These are phyloP conservation scores for Neoconidiobolus thromboides DNA, from an alignment of 371 early-diverging fungal species.

Conservation along the genomic window DNA sequence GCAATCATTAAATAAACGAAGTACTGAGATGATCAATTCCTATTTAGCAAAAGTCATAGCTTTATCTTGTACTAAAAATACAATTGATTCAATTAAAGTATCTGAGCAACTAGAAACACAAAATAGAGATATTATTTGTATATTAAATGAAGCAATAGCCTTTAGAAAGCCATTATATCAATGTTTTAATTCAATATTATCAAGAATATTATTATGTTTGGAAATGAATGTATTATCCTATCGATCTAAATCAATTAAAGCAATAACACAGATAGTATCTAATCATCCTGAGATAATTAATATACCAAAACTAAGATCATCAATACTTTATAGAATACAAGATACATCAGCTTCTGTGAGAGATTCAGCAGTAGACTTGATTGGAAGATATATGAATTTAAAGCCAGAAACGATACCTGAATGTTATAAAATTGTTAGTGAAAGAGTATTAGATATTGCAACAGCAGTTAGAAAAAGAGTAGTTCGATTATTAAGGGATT, in stretches of 20 bases:
- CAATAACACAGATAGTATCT: conserved; percentile 44
- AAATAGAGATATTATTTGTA: conserved; percentile 11
- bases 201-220: conserved; percentile 35
- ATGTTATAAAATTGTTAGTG: conserved; percentile 54
- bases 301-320: conserved; percentile 35
- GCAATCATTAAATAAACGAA: too few species aligned
- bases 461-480: conserved; percentile 70
- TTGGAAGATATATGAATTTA: conserved; percentile 55
- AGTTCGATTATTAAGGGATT: conserved; percentile 48
- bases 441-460: conserved; percentile 62
- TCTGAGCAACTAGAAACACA: not conserved
- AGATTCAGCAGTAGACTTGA: conserved; percentile 73
- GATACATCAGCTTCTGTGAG: conserved; percentile 76
- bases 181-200: conserved; percentile 43
- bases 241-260: conserved; percentile 52
- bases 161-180: conserved; percentile 36
- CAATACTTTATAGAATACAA: conserved; percentile 48
- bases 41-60: not conserved
- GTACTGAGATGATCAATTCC: not conserved
- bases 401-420: conserved; percentile 33
- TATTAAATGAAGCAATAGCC: conserved; percentile 24
- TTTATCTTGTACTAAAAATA: not conserved
- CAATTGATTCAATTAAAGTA: not conserved
- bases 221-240: conserved; percentile 42
- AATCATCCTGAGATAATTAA: conserved; percentile 37